Conservation (phyloP, 352 stramenopile species). For the Nothophytophthora sp. region DNA sequence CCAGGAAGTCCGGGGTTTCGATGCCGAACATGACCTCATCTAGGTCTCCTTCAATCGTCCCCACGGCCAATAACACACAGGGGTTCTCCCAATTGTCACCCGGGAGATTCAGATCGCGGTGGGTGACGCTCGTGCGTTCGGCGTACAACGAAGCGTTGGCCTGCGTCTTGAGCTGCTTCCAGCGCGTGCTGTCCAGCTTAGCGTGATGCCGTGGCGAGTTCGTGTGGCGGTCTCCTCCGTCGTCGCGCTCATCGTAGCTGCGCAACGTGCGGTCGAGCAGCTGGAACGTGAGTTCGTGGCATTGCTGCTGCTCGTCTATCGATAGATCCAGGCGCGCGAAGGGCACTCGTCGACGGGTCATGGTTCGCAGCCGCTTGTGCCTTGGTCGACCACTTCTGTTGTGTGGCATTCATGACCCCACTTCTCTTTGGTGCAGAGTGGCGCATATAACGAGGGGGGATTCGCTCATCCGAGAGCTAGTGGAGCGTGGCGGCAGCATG, state of each 20-base stretch:
- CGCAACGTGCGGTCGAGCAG: slow-evolving; percentile 29
- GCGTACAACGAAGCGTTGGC: slow-evolving; percentile 19
- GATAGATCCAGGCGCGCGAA: slow-evolving; percentile 9
- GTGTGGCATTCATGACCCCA: slow-evolving; percentile 4
- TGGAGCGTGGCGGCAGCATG: no score
- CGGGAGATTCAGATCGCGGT: slow-evolving; percentile 17
- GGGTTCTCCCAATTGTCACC: slow-evolving; percentile 24
- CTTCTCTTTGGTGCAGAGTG: background rate
- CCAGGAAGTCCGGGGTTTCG: slow-evolving; percentile 7
- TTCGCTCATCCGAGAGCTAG: no score
- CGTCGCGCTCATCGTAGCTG: slow-evolving; percentile 27
- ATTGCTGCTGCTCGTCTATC: slow-evolving; percentile 12
- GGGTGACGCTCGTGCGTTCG: slow-evolving; percentile 4
- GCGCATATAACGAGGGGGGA: no score
- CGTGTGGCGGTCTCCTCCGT: slow-evolving; percentile 1
- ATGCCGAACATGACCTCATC: slow-evolving; percentile 25
- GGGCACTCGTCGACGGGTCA: slow-evolving; percentile 1
- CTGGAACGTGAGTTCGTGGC: slow-evolving; percentile 16
- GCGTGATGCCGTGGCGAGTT: slow-evolving; percentile 8
- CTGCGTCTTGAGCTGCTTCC: slow-evolving; percentile 27
- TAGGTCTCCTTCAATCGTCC: slow-evolving; percentile 16
- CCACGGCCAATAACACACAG: slow-evolving; percentile 10
- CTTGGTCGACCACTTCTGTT: slow-evolving; percentile 12
- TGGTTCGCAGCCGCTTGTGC: background rate
- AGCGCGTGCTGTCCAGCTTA: slow-evolving; percentile 21